Conservation (phyloP, 306 rosid genomes). For the Inga oerstediana region DNA sequence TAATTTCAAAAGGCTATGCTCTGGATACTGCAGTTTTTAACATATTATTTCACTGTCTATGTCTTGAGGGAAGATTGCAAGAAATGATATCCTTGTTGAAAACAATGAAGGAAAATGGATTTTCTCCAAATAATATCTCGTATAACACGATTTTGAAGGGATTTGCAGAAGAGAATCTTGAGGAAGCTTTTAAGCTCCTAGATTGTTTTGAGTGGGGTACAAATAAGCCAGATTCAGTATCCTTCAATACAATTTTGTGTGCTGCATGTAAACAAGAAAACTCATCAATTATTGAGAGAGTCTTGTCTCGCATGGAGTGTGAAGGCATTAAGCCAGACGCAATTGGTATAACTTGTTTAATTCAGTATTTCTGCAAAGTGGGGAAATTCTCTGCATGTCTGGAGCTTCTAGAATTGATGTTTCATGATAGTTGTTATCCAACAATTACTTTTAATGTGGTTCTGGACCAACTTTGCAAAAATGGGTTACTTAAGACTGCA, state of each 20-base stretch:
- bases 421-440: constrained; percentile 30
- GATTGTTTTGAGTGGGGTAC: constrained; percentile 42
- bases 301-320: constrained; percentile 40
- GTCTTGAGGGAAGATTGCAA: constrained; percentile 40
- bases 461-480: constrained; percentile 43
- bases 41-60: constrained; percentile 47
- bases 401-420: constrained; percentile 42
- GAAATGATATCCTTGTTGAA: constrained; percentile 43
- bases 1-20: constrained; percentile 33
- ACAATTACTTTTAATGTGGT: constrained; percentile 41
- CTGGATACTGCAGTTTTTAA: constrained; percentile 50
- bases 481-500: constrained; percentile 37
- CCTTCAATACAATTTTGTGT: constrained; percentile 46
- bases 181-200: constrained; percentile 44
- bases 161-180: constrained; percentile 38
- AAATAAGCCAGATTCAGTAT: constrained; percentile 48
- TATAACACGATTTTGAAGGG: constrained; percentile 52
- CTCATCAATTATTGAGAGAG: constrained; percentile 28
- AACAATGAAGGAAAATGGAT: constrained; percentile 39
- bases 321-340: constrained; percentile 41
- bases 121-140: constrained; percentile 42
- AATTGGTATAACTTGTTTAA: constrained; percentile 42
- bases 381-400: constrained; percentile 41
- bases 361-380: constrained; percentile 43
- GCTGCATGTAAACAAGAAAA: constrained; percentile 46